A percentile compares a stretch with the other conserved stretches of the same genome.
Conservation (phyloP, 2,329 filamentous ascomycete genomes). For the Fusarium stilboides region DNA sequence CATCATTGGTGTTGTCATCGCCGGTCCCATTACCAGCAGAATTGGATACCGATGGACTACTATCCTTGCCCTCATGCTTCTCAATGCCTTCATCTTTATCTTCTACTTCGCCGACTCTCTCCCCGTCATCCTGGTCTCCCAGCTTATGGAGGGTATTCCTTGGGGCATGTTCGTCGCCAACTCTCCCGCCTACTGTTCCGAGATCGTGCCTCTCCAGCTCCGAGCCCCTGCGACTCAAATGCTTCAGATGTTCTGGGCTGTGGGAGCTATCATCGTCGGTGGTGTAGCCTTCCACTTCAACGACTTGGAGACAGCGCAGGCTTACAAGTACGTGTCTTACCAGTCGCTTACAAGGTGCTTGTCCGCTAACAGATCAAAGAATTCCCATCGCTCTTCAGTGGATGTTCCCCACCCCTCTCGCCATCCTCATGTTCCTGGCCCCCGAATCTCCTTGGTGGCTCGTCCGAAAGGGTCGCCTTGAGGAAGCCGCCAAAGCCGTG, state of each 20-base stretch:
- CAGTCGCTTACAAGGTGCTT: slow-evolving; percentile 43
- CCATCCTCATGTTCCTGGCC: slow-evolving; percentile 65
- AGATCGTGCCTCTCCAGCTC: slow-evolving; percentile 71
- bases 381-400: slow-evolving; percentile 71
- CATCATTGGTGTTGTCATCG: slow-evolving; percentile 55
- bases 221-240: slow-evolving; percentile 71
- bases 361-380: slow-evolving; percentile 50
- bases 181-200: slow-evolving; percentile 72
- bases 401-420: slow-evolving; percentile 71
- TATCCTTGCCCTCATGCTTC: slow-evolving; percentile 55
- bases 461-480: slow-evolving; percentile 62
- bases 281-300: slow-evolving; percentile 69
- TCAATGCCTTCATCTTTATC: slow-evolving; percentile 61
- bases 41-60: slow-evolving; percentile 58
- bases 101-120: slow-evolving; percentile 68
- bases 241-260: slow-evolving; percentile 76
- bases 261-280: slow-evolving; percentile 72
- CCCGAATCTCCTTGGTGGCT: slow-evolving; percentile 71
- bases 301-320: neutral
- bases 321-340: slow-evolving; percentile 39
- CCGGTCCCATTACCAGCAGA: slow-evolving; percentile 56
- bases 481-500: slow-evolving; percentile 61
- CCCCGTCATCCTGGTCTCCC: slow-evolving; percentile 62
- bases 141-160: slow-evolving; percentile 71
- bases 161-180: slow-evolving; percentile 77